Evolutionary conservation across 2,329 filamentous ascomycete genomes (phyloP), one percentile per base, ranked within the genome.

Genomic region (Hypocreales sp.): DNA sequence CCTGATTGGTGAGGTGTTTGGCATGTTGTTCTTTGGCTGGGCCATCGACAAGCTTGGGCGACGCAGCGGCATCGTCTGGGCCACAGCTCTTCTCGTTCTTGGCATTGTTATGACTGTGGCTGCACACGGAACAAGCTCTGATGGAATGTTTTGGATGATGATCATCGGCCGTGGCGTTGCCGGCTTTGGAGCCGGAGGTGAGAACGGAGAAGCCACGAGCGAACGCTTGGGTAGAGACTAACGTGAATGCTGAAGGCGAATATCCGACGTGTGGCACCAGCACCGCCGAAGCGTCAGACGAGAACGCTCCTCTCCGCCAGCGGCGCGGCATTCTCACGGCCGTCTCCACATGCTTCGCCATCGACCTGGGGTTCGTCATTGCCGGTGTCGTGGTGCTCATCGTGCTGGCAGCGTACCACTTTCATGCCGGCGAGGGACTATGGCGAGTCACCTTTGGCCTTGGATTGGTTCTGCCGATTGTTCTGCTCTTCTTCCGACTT

Each of bases 401-500:
- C 20, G 50, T 63, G 7, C 44, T 61, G 5, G 50, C 46, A 4
- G 54, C 52, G 1, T 51, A 44, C 38, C 40, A 38, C 14, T 42
- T 33, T 21, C 37, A 37, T 19, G 47, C 41, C 24, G 50, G 42
- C 40, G 49, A 47, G 26, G 58, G 55, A 2, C 47, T 62, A 7
- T 64, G 60, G 59, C 46, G 59, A 1, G 53, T 62, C 3, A 33
- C 30, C 25, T 42, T 42, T 11, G 40, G 40, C 6, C 18, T 42
- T 5, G 40, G 40, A 6, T 27, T 41, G 15, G 25, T 37, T 7
- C 22, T 46, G 6, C 65, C 66, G 0, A 44, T 71, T 4, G 52
- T 54, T 2, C 52, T 71, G 11, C 61, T 69, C 27, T 66, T 66
- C 40, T 64, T 70, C 32, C 61, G 67, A 8, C 42, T 71, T 20